These are phyloP conservation scores for Pogostemon cablin DNA, from an alignment of 257 asterid genomes.

Conservation along the genomic window DNA sequence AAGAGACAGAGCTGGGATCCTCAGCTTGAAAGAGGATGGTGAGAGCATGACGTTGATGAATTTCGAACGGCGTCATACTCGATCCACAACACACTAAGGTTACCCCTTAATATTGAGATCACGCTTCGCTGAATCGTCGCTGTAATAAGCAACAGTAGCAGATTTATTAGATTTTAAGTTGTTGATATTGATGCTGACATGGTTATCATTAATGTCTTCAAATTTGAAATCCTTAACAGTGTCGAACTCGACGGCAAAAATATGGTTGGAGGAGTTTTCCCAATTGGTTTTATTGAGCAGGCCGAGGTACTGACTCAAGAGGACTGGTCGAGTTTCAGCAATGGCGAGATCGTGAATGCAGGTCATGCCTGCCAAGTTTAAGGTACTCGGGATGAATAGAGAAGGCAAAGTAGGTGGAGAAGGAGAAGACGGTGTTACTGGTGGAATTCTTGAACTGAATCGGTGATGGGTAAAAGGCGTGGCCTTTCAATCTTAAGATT, in stretches of 20 bases:
- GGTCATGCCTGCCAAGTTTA: slow-evolving; percentile 68
- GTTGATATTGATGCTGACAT: slow-evolving; percentile 60
- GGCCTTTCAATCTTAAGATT: slow-evolving; percentile 50
- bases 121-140: slow-evolving; percentile 30
- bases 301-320: slow-evolving; percentile 72
- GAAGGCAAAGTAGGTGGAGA: slow-evolving; percentile 63
- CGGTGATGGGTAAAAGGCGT: slow-evolving; percentile 55
- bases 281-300: slow-evolving; percentile 49
- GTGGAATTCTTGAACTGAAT: slow-evolving; percentile 59
- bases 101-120: slow-evolving; percentile 60
- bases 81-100: slow-evolving; percentile 58
- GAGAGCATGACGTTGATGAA: slow-evolving; percentile 55
- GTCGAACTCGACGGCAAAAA: slow-evolving; percentile 74
- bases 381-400: slow-evolving; percentile 66
- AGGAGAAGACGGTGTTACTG: slow-evolving; percentile 46
- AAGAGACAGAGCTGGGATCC: slow-evolving; percentile 47
- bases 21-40: slow-evolving; percentile 47
- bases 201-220: slow-evolving; percentile 61
- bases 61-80: slow-evolving; percentile 54
- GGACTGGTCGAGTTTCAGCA: slow-evolving; percentile 42
- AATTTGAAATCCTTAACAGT: slow-evolving; percentile 70
- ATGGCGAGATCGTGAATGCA: slow-evolving; percentile 58
- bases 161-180: slow-evolving; percentile 51
- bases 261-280: slow-evolving; percentile 57
- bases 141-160: slow-evolving; percentile 51